Evolutionary conservation across 345 rosid species (phyloP).

Genomic region (Draba incana): DNA sequence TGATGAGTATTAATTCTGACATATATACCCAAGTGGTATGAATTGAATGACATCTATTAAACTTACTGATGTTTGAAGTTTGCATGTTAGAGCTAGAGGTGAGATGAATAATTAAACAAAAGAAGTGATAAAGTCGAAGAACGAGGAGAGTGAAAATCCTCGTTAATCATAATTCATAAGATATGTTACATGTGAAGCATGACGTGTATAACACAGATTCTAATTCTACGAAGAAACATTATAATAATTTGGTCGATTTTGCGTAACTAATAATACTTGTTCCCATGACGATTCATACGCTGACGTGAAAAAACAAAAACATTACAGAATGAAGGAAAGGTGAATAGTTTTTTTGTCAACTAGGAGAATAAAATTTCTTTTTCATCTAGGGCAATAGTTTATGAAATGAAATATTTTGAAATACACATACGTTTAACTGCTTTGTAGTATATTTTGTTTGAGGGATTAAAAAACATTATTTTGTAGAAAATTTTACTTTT

Average conservation of each 20-base stretch:
- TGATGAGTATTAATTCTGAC: background rate
- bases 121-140: background rate
- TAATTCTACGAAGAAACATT: slow-evolving; percentile 3
- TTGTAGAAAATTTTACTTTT: too few species aligned
- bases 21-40: background rate
- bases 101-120: background rate
- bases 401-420: background rate
- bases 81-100: background rate
- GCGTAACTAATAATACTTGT: background rate
- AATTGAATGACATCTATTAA: background rate
- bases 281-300: slow-evolving; percentile 22
- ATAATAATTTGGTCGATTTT: slow-evolving; percentile 4
- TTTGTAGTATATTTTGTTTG: too few species aligned
- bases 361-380: background rate
- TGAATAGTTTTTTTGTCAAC: background rate
- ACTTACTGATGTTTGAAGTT: background rate
- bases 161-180: slow-evolving; percentile 3
- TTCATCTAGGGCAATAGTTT: background rate
- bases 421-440: background rate
- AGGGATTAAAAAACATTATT: too few species aligned
- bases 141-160: background rate
- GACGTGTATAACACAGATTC: slow-evolving; percentile 32
- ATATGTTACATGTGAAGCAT: background rate
- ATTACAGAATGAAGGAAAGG: background rate
- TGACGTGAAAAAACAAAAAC: slow-evolving; percentile 5